A percentile compares a stretch with the other conserved stretches of the same genome.
These are phyloP conservation scores for Boletellus ananas DNA, from an alignment of 768 basidiomycete species.

Conservation along the genomic window DNA sequence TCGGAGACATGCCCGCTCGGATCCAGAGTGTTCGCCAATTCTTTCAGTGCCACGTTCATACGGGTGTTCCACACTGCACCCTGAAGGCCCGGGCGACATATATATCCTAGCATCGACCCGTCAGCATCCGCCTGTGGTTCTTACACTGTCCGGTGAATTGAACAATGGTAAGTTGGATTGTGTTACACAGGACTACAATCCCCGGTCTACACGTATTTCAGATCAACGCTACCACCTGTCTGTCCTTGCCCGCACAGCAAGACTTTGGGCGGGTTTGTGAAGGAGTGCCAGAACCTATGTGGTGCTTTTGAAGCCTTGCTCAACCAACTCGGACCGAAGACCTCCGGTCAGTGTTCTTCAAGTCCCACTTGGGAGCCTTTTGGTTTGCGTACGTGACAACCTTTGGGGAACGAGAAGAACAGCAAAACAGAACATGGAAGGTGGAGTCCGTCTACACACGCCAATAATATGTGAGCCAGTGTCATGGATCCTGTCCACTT, in stretches of 20 bases:
- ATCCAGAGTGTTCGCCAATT: slow-evolving; percentile 1
- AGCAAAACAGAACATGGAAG: not conserved
- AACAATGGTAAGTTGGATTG: not conserved
- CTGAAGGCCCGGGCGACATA: not conserved
- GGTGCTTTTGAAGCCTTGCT: not conserved
- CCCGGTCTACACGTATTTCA: not conserved
- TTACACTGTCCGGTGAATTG: not conserved
- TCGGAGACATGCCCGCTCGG: slow-evolving; percentile 7
- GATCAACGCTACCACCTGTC: not conserved
- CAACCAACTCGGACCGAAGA: not conserved
- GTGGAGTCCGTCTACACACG: not conserved
- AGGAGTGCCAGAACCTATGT: not conserved
- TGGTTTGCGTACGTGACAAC: not conserved
- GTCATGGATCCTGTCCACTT: slow-evolving; percentile 1
- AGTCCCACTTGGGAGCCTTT: not conserved
- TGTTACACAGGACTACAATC: not conserved
- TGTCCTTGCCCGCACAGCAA: not conserved
- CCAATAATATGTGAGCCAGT: not conserved
- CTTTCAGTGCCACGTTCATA: slow-evolving; percentile 1
- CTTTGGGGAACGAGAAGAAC: not conserved
- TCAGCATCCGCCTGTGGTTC: not conserved
- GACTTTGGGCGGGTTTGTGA: not conserved
- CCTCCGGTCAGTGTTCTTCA: not conserved
- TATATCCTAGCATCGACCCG: not conserved
- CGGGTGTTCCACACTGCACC: not conserved